phyloP scores from a whole-genome alignment of 768 basidiomycete genomes.

The Leccinum longicurvipes region DNA sequence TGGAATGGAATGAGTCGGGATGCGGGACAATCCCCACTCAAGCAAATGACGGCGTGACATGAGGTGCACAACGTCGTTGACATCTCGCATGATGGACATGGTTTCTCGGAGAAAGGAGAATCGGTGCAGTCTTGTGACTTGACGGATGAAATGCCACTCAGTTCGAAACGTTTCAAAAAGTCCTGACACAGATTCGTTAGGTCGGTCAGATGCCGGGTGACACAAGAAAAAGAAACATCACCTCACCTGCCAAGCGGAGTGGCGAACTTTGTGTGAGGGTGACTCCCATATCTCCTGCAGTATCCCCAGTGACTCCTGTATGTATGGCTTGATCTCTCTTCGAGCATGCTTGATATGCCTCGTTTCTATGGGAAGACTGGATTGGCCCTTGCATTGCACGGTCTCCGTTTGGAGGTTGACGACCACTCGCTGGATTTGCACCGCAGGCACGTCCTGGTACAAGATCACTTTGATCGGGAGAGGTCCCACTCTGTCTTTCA shows the following conservation, averaged over 20 bases:
- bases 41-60: conserved; percentile 16
- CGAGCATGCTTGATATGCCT: conserved; percentile 21
- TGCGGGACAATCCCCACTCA: conserved; percentile 13
- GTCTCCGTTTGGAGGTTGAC: conserved; percentile 19
- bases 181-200: too few relatives aligned
- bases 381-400: conserved; percentile 7
- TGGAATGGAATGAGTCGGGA: conserved; percentile 15
- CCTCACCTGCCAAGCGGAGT: too few relatives aligned
- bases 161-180: conserved; percentile 15
- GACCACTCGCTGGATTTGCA: conserved; percentile 9
- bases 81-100: conserved; percentile 13
- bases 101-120: background rate
- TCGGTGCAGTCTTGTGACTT: background rate
- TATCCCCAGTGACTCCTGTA: too few relatives aligned
- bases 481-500: conserved; percentile 4
- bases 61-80: conserved; percentile 7
- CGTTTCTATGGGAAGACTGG: conserved; percentile 17
- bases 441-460: conserved; percentile 7
- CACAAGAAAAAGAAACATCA: too few relatives aligned
- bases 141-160: background rate
- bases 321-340: too few relatives aligned
- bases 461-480: conserved; percentile 14
- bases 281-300: too few relatives aligned
- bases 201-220: too few relatives aligned
- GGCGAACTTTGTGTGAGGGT: too few relatives aligned